Base-by-base conservation (phyloP, 306 rosid genomes). In the Cucurbita argyrosperma region DNA sequence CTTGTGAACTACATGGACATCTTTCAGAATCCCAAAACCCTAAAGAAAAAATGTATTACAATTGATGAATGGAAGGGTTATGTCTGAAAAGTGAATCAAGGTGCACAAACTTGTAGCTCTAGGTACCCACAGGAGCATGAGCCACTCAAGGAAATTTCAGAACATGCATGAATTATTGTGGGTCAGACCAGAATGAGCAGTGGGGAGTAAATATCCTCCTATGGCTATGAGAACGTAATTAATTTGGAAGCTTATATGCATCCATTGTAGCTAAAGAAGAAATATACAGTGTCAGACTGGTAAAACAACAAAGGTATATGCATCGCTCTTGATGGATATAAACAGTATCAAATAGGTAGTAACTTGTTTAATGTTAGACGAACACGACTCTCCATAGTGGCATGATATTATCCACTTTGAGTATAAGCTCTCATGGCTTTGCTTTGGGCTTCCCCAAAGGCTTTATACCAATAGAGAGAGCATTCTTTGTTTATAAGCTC, bases 21-120 rank as follows among this genome's bases (percentile, higher is more conserved):
- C 91, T 69, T 85, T 87, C 60, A 88, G 82, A 76, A 76, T 79
- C 74, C 89, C 91, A 79, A 88, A 84, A 77, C 93, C 93, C 96
- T 91, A 83, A 1, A 60, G 82, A 71, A 77, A 80, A 47, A 75
- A 42, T 59, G 68, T n/a, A 53, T n/a, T 7, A 26, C 6, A 10
- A 69, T 11, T 47, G 5, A 50, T 2, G 12, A 37, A 42, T 19
- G 50, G 43, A 16, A 72, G 43, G 76, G 16, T 16, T 12, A n/a
- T 26, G 57, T 47, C 74, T 47, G 21, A 47, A 47, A 68, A 47
- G 57, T 13, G 37, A 23, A 68, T 68, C 54, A 66, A 66, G 18
- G 45, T 46, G 18, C 72, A 66, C 54, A 5, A 16, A n/a, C 54
- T 42, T 21, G 57, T 18, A 46, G 43, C 57, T 23, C 38, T 68